phyloP scores from a whole-genome alignment of 441 rosid species.

The Capsella rubella region DNA sequence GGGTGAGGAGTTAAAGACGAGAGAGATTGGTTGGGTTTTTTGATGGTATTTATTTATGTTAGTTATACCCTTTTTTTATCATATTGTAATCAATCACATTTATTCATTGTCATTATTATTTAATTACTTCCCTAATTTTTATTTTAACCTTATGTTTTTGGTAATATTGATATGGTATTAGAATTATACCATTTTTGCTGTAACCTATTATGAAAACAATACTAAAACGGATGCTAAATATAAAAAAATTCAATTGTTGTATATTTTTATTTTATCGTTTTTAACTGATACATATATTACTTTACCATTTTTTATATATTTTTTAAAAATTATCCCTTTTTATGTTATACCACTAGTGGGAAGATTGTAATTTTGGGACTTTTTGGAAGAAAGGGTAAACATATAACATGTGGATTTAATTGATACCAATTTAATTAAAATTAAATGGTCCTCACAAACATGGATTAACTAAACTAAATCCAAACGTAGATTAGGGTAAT shows the following conservation, averaged over 20 bases:
- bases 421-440: neutral
- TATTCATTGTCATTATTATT: neutral
- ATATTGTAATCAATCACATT: constrained; percentile 27
- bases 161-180: neutral
- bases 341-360: neutral
- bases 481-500: constrained; percentile 1
- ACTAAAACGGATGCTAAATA: too few relatives aligned
- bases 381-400: neutral
- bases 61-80: constrained; percentile 33
- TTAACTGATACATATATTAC: too few relatives aligned
- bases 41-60: constrained; percentile 41
- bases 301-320: too few relatives aligned
- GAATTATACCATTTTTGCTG: too few relatives aligned
- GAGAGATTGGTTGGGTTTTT: constrained; percentile 29
- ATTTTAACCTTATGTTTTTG: neutral
- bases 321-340: too few relatives aligned
- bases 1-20: constrained; percentile 20
- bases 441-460: constrained; percentile 10
- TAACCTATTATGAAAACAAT: too few relatives aligned
- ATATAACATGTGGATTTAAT: constrained; percentile 15
- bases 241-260: too few relatives aligned
- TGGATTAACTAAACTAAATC: neutral
- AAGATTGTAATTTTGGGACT: neutral
- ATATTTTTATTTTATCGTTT: too few relatives aligned
- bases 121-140: neutral